Evolutionary conservation across 2,329 filamentous ascomycete genomes (phyloP), one percentile per base, ranked within the genome.

Genomic region (Diaporthe vexans): DNA sequence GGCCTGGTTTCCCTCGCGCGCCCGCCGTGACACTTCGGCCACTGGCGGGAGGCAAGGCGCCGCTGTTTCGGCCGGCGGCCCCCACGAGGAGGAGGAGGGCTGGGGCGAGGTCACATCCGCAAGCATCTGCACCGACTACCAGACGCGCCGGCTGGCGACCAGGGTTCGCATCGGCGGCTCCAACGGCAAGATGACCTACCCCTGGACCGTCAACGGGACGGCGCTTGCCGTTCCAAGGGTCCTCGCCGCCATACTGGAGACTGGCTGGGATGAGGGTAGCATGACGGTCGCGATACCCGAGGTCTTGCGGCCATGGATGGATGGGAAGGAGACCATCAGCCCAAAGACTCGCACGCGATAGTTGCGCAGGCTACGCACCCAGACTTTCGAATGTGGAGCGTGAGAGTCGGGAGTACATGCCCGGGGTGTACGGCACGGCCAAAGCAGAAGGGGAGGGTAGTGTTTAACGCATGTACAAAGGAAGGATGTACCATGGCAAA

Each of bases 61-160:
- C 11, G 15, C 21, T 15, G 87, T 85, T 67, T 86, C 88, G 29
- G 89, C 92, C 77, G 87, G 89, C 13, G 95, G 94, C 37, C 29
- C 46, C 21, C 46, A 40, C 21, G 19, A 37, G 7, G 61, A 51
- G 68, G 86, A 92, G 77, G 87, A 90, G 15, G 95, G 94, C 40
- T 99, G 95, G 94, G 97, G 97, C 61, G 97, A 99, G 84, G 92
- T 99, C 70, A 97, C 95, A 0, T 96, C 93, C 57, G 92, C 95
- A 0, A 97, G 94, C 76, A 92, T 96, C 78, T 99, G 97, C 84
- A 97, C 94, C 1, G 97, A 99, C 83, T 99, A 98, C 84, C 97
- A 99, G 86, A 93, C 90, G 35, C 89, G 97, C 37, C 89, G 97
- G 21, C 86, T 99, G 48, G 92, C 91, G 37, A 98, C 97, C 19